phyloP scores from a whole-genome alignment of 2,329 filamentous ascomycete species.

The Microthyrium microscopicum region DNA sequence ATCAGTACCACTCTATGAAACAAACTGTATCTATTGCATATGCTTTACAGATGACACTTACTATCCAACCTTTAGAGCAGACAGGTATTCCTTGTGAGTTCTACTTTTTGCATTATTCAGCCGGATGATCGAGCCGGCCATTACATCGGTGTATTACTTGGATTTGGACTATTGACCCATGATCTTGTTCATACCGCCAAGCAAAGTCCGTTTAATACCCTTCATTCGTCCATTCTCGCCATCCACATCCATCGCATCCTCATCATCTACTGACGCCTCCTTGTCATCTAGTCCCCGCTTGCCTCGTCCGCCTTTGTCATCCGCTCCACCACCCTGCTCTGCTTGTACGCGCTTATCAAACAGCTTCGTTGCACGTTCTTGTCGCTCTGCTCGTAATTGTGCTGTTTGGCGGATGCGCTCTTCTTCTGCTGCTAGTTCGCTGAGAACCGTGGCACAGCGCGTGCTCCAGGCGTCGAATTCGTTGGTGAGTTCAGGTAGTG shows the following conservation, averaged over 20 bases:
- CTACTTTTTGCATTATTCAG: too few relatives aligned
- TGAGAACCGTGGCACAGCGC: conserved; percentile 60
- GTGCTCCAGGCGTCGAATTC: conserved; percentile 58
- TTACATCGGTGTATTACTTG: too few relatives aligned
- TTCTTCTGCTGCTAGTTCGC: conserved; percentile 62
- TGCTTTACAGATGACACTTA: too few relatives aligned
- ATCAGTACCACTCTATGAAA: too few relatives aligned
- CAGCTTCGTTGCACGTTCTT: conserved; percentile 1
- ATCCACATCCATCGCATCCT: conserved; percentile 5
- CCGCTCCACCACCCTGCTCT: too few relatives aligned
- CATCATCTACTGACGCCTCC: conserved; percentile 1
- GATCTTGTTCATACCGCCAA: too few relatives aligned
- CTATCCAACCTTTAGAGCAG: too few relatives aligned
- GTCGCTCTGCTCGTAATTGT: neutral
- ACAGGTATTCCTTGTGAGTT: too few relatives aligned
- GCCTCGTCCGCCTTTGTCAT: neutral
- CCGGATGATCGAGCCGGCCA: too few relatives aligned
- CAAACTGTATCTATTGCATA: too few relatives aligned
- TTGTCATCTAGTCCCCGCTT: conserved; percentile 6
- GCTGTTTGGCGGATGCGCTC: conserved; percentile 39
- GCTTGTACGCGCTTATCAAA: conserved; percentile 4
- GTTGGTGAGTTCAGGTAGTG: conserved; percentile 50
- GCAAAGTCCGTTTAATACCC: too few relatives aligned
- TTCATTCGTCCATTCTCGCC: conserved; percentile 6
- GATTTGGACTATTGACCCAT: too few relatives aligned